A percentile compares a stretch with the other conserved stretches of the same genome.
Evolutionary conservation across 2,329 filamentous ascomycete genomes (phyloP).

Genomic region (Colletotrichum karsti): DNA sequence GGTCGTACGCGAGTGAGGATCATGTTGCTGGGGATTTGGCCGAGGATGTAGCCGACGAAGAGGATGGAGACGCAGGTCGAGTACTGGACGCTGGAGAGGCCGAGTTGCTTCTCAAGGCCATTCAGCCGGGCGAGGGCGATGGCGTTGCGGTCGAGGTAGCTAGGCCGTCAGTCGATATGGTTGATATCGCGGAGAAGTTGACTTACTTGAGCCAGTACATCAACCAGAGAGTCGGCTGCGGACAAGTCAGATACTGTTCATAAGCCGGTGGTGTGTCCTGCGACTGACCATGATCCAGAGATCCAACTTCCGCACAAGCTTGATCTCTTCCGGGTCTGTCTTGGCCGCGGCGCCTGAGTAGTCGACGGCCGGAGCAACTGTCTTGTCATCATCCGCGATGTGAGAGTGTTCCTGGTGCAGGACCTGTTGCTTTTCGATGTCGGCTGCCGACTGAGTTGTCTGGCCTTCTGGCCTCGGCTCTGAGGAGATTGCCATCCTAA

Average conservation of each 20-base stretch:
- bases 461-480: not conserved
- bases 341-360: conserved; percentile 49
- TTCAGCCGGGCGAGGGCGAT: conserved; percentile 38
- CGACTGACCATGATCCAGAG: conserved; percentile 43
- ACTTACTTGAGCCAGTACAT: conserved; percentile 38
- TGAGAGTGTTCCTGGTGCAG: conserved; percentile 22
- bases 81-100: conserved; percentile 33
- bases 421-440: conserved; percentile 23
- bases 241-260: not conserved
- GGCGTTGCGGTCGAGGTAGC: conserved; percentile 35
- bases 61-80: conserved; percentile 48
- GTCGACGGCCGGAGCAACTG: conserved; percentile 31
- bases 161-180: not conserved
- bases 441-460: not conserved
- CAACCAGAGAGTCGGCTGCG: conserved; percentile 44
- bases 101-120: conserved; percentile 33
- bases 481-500: not conserved
- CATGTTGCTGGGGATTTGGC: conserved; percentile 47
- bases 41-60: conserved; percentile 45
- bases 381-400: conserved; percentile 13
- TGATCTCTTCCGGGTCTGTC: conserved; percentile 48
- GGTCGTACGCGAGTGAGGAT: conserved; percentile 55
- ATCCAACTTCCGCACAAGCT: conserved; percentile 47
- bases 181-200: not conserved
- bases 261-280: rapidly evolving